Evolutionary conservation across 257 asterid genomes (phyloP).

Genomic region (Nicotiana undulata): DNA sequence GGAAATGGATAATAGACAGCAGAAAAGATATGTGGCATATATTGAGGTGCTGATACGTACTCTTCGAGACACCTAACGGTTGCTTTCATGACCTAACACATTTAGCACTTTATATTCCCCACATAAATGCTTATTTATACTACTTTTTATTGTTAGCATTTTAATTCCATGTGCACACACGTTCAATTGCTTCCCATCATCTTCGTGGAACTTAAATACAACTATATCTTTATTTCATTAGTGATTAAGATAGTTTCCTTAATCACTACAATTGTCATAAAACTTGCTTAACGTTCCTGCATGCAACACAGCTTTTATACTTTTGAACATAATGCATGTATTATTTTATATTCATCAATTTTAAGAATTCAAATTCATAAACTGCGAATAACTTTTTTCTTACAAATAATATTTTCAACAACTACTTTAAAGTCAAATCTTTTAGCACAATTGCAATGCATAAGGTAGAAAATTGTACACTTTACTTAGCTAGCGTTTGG

Average conservation of each 20-base stretch:
- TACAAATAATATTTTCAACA: background rate
- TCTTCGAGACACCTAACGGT: no score
- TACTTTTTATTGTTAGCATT: background rate
- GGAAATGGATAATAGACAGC: background rate
- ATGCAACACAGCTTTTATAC: no score
- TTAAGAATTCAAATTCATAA: background rate
- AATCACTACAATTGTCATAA: background rate
- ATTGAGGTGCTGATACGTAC: background rate
- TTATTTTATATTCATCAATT: background rate
- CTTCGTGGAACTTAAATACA: background rate
- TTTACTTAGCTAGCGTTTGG: background rate
- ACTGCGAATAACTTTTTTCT: background rate
- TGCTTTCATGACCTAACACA: background rate
- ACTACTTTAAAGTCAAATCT: background rate
- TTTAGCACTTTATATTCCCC: slow-evolving; percentile 3
- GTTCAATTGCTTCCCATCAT: background rate
- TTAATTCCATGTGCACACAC: slow-evolving; percentile 4
- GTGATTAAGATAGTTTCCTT: no score
- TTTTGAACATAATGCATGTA: background rate
- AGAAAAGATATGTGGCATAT: background rate
- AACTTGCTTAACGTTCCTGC: background rate
- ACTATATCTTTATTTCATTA: background rate
- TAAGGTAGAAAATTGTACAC: background rate
- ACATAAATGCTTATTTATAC: background rate
- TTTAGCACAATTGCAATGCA: background rate